phyloP scores from a whole-genome alignment of 805 yeast genomes.

The Lachancea nothofagi region DNA sequence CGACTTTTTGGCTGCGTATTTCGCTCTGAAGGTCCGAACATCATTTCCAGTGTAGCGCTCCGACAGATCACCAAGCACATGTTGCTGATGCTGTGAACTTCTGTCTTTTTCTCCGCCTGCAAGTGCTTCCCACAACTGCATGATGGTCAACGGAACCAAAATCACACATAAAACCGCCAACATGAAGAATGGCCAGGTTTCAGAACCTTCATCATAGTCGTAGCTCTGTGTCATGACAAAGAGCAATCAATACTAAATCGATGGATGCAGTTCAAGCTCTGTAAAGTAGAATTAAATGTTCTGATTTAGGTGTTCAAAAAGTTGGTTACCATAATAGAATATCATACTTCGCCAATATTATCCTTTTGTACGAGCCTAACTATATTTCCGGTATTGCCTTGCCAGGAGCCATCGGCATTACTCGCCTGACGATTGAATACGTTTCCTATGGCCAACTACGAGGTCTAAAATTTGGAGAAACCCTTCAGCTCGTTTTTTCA shows the following conservation, averaged over 20 bases:
- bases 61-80: conserved; percentile 15
- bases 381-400: too few species aligned
- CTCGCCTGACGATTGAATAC: too few species aligned
- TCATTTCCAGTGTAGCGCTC: conserved; percentile 19
- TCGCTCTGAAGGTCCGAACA: conserved; percentile 21
- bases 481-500: too few species aligned
- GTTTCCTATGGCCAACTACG: too few species aligned
- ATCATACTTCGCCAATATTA: too few species aligned
- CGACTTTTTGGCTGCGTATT: conserved; percentile 17
- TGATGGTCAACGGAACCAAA: conserved; percentile 57
- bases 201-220: conserved; percentile 78
- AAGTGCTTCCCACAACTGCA: conserved; percentile 25
- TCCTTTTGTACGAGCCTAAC: too few species aligned
- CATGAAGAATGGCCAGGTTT: conserved; percentile 90
- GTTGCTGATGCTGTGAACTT: conserved; percentile 8
- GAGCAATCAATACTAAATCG: background rate
- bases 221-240: conserved; percentile 32
- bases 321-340: too few species aligned
- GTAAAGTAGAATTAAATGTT: too few species aligned
- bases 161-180: conserved; percentile 64
- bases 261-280: background rate
- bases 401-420: too few species aligned
- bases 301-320: background rate
- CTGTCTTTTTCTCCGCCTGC: conserved; percentile 3
- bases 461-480: too few species aligned